A percentile compares a stretch with the other conserved stretches of the same genome.
Evolutionary conservation across 2,329 filamentous ascomycete genomes (phyloP).

Genomic region (Colletotrichum horii): DNA sequence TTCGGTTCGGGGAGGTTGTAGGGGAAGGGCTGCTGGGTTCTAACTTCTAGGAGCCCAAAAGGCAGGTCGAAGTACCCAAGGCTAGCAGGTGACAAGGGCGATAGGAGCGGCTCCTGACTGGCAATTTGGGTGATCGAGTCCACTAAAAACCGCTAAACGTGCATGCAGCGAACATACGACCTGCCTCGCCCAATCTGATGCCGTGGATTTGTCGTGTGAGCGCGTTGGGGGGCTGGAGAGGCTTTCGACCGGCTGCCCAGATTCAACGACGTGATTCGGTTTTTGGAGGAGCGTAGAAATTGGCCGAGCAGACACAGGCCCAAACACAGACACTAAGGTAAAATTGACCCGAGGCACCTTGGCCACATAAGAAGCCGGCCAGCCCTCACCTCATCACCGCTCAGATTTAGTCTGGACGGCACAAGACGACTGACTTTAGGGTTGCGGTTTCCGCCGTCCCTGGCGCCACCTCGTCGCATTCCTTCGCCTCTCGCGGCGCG

Average conservation of each 20-base stretch:
- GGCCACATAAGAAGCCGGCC: background rate
- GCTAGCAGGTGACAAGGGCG: constrained; percentile 1
- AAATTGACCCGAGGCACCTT: background rate
- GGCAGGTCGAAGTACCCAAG: background rate
- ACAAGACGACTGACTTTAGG: background rate
- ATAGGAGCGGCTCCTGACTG: constrained; percentile 14
- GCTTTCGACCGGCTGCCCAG: background rate
- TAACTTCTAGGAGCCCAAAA: background rate
- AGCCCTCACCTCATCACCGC: background rate
- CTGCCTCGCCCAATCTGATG: constrained; percentile 2
- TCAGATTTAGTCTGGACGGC: background rate
- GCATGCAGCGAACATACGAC: constrained; percentile 17
- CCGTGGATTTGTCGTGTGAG: constrained; percentile 18
- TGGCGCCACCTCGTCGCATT: constrained; percentile 9
- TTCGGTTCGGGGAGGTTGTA: constrained; percentile 1
- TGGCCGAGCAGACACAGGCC: background rate
- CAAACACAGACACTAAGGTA: background rate
- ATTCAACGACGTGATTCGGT: background rate
- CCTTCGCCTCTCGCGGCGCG: background rate
- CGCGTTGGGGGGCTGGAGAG: constrained; percentile 2
- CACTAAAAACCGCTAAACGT: constrained; percentile 17
- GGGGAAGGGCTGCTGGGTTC: constrained; percentile 1
- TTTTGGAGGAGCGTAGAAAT: background rate
- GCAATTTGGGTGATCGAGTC: constrained; percentile 8
- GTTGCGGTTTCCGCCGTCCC: background rate